phyloP scores from a whole-genome alignment of 352 stramenopile species.

The Saprolegnia parasitica region DNA sequence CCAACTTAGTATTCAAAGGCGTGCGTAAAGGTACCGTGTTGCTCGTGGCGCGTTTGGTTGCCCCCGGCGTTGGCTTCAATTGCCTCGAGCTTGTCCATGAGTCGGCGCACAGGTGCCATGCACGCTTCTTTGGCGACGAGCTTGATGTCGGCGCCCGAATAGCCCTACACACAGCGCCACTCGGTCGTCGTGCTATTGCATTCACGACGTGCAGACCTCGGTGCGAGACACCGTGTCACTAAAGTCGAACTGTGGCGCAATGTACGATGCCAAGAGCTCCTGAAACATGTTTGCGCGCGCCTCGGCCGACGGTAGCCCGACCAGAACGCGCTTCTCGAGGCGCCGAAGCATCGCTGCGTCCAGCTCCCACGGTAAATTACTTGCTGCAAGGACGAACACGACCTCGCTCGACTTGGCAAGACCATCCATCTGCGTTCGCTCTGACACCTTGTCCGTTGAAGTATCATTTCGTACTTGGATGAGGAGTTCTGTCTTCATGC shows the following conservation, averaged over 20 bases:
- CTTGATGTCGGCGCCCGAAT: constrained; percentile 82
- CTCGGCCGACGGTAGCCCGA: constrained; percentile 61
- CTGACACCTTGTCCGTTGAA: not conserved
- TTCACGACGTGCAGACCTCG: no score
- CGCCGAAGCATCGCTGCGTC: constrained; percentile 74
- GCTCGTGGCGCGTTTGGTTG: constrained; percentile 25
- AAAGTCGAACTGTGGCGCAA: constrained; percentile 46
- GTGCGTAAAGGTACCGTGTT: not conserved
- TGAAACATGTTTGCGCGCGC: constrained; percentile 55
- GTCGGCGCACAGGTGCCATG: constrained; percentile 69
- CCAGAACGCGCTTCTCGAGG: constrained; percentile 78
- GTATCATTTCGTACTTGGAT: constrained; percentile 45
- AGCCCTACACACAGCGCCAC: constrained; percentile 34
- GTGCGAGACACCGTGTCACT: constrained; percentile 46
- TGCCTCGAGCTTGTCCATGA: constrained; percentile 62
- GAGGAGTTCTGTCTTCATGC: constrained; percentile 84
- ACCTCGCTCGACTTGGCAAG: constrained; percentile 73
- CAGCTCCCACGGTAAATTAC: constrained; percentile 78
- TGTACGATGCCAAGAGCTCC: constrained; percentile 57
- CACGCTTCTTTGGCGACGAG: constrained; percentile 80
- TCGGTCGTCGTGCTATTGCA: no score
- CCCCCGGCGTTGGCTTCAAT: constrained; percentile 31
- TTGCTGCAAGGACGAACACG: constrained; percentile 77
- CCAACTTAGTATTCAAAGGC: not conserved
- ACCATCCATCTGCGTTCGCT: constrained; percentile 55